Conservation (phyloP, 1,284 basidiomycete genomes). For the Bjerkandera adusta region DNA sequence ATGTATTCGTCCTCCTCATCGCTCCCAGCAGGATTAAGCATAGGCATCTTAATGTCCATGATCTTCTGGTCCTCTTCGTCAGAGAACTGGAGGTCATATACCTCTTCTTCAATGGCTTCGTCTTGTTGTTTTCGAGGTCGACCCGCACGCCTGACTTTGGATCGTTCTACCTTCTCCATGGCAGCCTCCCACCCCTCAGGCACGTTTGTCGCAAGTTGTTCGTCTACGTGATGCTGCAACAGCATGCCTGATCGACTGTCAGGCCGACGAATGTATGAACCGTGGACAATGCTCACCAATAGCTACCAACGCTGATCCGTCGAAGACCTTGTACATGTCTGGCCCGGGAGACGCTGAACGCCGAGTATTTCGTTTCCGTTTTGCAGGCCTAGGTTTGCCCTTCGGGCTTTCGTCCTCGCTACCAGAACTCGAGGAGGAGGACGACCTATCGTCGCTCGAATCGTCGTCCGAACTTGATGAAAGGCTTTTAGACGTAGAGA, state of each 20-base stretch:
- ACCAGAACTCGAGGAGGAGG: conserved; percentile 6
- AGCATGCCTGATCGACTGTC: conserved; percentile 49
- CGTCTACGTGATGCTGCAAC: conserved; percentile 59
- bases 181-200: conserved; percentile 43
- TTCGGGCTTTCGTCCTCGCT: conserved; percentile 18
- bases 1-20: conserved; percentile 12
- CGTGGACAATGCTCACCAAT: conserved; percentile 42
- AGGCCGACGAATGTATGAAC: neutral
- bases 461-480: conserved; percentile 22
- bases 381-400: conserved; percentile 11
- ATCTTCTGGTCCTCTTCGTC: conserved; percentile 1
- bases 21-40: too few species aligned
- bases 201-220: conserved; percentile 36
- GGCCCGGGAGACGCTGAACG: conserved; percentile 19
- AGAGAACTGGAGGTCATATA: conserved; percentile 5
- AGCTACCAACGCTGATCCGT: conserved; percentile 69
- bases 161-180: conserved; percentile 15
- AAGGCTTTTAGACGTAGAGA: conserved; percentile 16
- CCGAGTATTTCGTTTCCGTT: conserved; percentile 19
- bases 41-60: neutral
- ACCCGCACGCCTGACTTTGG: neutral
- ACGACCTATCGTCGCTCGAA: conserved; percentile 12
- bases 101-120: conserved; percentile 15
- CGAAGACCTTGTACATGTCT: conserved; percentile 74
- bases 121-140: neutral